Evolutionary conservation across 352 stramenopile species (phyloP), one percentile per base, ranked within the genome.

Genomic region (Globisporangium abappressorium): DNA sequence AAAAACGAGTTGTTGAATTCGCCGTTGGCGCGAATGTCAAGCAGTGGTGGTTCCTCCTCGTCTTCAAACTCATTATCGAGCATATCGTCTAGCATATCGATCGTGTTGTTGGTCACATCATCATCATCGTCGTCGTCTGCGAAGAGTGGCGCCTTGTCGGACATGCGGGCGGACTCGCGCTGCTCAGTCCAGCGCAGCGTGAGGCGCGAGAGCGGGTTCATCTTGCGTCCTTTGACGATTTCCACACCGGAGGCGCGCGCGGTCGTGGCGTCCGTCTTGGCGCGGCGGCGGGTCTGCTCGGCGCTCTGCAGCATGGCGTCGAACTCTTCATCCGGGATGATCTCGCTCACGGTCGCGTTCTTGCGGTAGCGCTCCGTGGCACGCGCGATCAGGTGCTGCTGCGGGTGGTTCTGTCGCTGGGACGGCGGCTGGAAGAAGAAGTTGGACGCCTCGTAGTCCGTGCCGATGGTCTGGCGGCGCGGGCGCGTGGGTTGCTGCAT

Each of bases 141-240:
- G 7, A 61, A 61, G 15, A 46, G 56, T 20, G 56, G 34, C 7
- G 56, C 56, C 24, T 36, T 34, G 18, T 34, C 30, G 30, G 62
- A 66, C 22, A 74, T 68, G 1, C 60, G 34, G 20, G 36, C 62
- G 24, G 64, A 53, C 51, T 66, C 62, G 30, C 59, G 62, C 46
- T 53, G 62, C 53, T 73, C 62, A 38, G 57, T 51, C 71, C 67
- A 78, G 14, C 80, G 80, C 68, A 85, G 70, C 33, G 78, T 82
- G 62, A 89, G 70, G 24, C 80, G 75, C 57, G 76, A 81, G 47
- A 89, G 57, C 57, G 80, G 80, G 61, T 85, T 80, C 56, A 85
- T 53, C 51, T 77, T 72, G 53, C 70, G 64, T 61, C 70, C 73
- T 33, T 75, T 82, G 34, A 75, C 53, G 22, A 65, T 33, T 38